phyloP scores from a whole-genome alignment of 139 green algal species.

The Coelastrella sp. region DNA sequence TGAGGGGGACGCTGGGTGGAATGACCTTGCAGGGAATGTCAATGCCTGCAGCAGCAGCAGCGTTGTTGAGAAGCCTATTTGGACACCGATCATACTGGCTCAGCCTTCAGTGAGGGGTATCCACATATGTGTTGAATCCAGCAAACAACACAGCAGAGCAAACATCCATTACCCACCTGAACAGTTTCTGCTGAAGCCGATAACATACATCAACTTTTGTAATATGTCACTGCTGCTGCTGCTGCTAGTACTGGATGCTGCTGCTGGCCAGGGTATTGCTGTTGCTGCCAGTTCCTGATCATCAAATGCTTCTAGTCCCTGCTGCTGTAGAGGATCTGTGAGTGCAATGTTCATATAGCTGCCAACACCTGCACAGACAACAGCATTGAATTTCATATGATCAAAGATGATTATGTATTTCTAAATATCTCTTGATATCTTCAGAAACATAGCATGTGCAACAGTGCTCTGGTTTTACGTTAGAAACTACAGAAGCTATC shows the following conservation, averaged over 20 bases:
- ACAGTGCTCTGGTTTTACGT: no score
- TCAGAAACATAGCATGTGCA: not conserved
- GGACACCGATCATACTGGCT: no score
- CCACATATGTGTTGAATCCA: no score
- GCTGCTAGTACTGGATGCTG: not conserved
- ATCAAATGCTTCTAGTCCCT: conserved; percentile 37
- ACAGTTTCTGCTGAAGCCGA: conserved; percentile 33
- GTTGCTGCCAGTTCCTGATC: not conserved
- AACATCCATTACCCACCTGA: no score
- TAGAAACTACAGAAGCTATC: not conserved
- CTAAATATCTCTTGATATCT: not conserved
- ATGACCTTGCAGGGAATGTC: not conserved
- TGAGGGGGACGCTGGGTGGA: not conserved
- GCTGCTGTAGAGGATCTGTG: conserved; percentile 50
- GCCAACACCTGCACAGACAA: conserved; percentile 9
- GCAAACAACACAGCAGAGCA: no score
- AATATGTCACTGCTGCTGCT: not conserved
- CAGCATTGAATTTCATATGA: not conserved
- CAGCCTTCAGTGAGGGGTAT: no score
- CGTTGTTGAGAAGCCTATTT: not conserved
- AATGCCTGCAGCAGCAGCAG: conserved; percentile 19
- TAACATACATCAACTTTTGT: conserved; percentile 2
- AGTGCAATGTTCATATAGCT: conserved; percentile 56
- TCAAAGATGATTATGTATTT: not conserved
- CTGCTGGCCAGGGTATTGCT: not conserved